Conservation (phyloP, 331 rosid genomes). For the Quercus lobata region DNA sequence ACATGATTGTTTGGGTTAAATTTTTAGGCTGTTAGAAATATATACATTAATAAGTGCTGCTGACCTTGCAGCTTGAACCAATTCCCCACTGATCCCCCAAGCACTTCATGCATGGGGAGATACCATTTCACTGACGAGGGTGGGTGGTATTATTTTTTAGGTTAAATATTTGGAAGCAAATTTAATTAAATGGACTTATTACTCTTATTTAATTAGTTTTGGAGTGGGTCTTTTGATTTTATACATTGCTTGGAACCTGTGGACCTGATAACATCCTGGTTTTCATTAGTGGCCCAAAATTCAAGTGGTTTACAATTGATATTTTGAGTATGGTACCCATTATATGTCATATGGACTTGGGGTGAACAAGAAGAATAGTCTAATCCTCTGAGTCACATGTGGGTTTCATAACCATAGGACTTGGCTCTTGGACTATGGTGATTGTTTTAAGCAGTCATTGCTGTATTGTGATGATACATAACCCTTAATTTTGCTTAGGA, state of each 20-base stretch:
- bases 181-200: too few relatives aligned
- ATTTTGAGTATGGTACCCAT: not conserved
- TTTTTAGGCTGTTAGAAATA: too few relatives aligned
- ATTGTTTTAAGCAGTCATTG: not conserved
- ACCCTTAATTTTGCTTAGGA: not conserved
- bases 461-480: not conserved
- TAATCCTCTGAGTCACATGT: not conserved
- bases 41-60: too few relatives aligned
- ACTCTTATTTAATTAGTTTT: too few relatives aligned
- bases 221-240: not conserved
- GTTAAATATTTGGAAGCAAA: not conserved
- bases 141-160: not conserved
- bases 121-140: too few relatives aligned
- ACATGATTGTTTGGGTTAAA: not conserved
- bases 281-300: not conserved
- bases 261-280: not conserved
- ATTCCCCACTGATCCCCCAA: too few relatives aligned
- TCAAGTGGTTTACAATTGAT: not conserved
- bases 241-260: not conserved
- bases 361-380: not conserved
- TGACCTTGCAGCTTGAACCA: too few relatives aligned
- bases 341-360: not conserved
- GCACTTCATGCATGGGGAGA: too few relatives aligned
- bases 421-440: not conserved
- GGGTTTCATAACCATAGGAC: not conserved